Evolutionary conservation across 331 rosid genomes (phyloP).

Genomic region (Quercus lobata): DNA sequence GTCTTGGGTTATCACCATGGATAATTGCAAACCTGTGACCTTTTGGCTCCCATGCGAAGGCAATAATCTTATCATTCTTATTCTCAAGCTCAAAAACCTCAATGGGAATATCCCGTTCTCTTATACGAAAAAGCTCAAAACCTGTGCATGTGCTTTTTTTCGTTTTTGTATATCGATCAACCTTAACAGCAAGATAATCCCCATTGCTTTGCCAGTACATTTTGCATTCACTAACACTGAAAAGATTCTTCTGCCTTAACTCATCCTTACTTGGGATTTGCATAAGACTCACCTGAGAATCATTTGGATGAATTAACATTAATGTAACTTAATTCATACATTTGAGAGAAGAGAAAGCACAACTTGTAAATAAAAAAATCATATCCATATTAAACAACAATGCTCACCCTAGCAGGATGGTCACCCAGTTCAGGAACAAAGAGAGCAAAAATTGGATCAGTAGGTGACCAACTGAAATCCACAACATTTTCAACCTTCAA

Average conservation of each 20-base stretch:
- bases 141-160: conserved; percentile 82
- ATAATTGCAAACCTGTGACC: conserved; percentile 83
- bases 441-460: conserved; percentile 76
- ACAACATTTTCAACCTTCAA: conserved; percentile 73
- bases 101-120: conserved; percentile 80
- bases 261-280: conserved; percentile 86
- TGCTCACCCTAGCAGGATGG: conserved; percentile 80
- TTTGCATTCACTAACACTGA: conserved; percentile 88
- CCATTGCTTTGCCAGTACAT: conserved; percentile 94
- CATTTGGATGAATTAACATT: neutral
- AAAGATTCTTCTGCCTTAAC: conserved; percentile 78
- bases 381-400: conserved; percentile 6
- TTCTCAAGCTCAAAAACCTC: conserved; percentile 89
- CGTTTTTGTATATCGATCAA: conserved; percentile 78
- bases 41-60: conserved; percentile 95
- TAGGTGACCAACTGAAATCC: conserved; percentile 90
- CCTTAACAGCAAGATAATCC: conserved; percentile 87
- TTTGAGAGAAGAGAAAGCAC: neutral
- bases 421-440: conserved; percentile 88
- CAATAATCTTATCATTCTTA: conserved; percentile 81
- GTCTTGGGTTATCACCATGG: conserved; percentile 89
- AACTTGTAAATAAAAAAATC: neutral
- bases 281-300: conserved; percentile 67
- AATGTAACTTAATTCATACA: neutral
- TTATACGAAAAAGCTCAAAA: conserved; percentile 78